phyloP scores from a whole-genome alignment of 805 yeast species.

The Zygosaccharomyces lentus region DNA sequence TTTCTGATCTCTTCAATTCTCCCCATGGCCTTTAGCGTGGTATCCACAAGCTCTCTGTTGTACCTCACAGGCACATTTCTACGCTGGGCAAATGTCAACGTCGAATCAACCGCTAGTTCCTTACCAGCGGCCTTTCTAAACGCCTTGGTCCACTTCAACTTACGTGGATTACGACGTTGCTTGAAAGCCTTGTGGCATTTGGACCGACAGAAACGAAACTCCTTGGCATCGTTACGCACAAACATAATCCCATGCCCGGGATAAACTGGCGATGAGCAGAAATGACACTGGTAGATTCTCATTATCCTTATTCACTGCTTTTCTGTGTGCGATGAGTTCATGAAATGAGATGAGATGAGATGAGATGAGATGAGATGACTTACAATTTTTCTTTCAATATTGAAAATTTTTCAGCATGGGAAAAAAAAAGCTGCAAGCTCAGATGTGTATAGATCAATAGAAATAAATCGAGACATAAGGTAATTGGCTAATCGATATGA shows the following conservation, averaged over 20 bases:
- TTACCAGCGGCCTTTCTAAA: constrained; percentile 99
- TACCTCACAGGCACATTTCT: constrained; percentile 97
- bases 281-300: constrained; percentile 91
- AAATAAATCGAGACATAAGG: not conserved
- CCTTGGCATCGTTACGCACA: constrained; percentile 97
- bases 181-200: constrained; percentile 97
- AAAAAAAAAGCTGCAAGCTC: not conserved
- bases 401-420: constrained; percentile 10
- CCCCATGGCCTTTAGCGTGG: constrained; percentile 91
- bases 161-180: constrained; percentile 97
- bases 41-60: constrained; percentile 91
- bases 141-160: constrained; percentile 97
- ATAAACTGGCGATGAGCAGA: constrained; percentile 95
- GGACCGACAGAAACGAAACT: constrained; percentile 94
- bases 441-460: not conserved
- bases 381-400: not conserved
- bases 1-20: constrained; percentile 94
- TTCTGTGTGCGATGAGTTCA: constrained; percentile 3
- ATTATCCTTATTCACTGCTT: constrained; percentile 22
- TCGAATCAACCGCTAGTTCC: constrained; percentile 95
- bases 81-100: constrained; percentile 93
- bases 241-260: constrained; percentile 95
- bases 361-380: constrained; percentile 26
- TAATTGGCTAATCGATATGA: not conserved
- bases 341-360: constrained; percentile 19